Base-by-base conservation (phyloP, 2,329 filamentous ascomycete species). In the Phialophora tarda region DNA sequence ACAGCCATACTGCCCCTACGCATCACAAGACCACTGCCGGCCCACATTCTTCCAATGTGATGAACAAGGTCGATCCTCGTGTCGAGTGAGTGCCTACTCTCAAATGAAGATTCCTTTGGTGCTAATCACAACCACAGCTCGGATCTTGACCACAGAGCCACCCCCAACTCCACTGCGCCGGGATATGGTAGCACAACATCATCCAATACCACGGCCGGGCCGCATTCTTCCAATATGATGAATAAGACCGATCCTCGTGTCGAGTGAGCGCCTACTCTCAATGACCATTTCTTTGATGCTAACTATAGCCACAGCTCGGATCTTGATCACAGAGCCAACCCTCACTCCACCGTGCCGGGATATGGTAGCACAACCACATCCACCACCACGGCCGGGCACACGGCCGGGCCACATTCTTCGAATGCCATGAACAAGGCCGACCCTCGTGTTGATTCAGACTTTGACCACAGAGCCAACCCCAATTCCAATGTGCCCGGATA, bases 11-110 rank as follows among this genome's bases (percentile, higher is more conserved):
- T 51, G 24, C 48, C 14, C 24, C 48, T 1, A 41, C 55, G 32
- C 38, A 44, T 7, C 38, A 44, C 38, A 38, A 74, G 23, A 76
- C 74, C 44, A 66, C 58, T 50, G 75, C 75, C 21, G 78, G 78
- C 3, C 78, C 59, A 32, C 63, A 66, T n/a, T 54, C 47, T 82
- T 79, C 77, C 10, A 79, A 80, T 58, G 6, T 78, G 11, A 76
- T 77, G 21, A 86, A 86, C 74, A 81, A 82, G 57, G 17, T 61
- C 4, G 71, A 72, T 58, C 73, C 73, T 50, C 65, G 72, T 4
- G 66, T 74, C 17, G 74, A 79, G 48, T 53, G 48, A 53, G 48
- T 28, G 5, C 5, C 17, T 8, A 7, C 38, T n/a, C 32, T 34
- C 32, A 11, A 44, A 44, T 17, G 6, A 44, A 8, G 11, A 28